phyloP scores from a whole-genome alignment of 2,329 filamentous ascomycete species.

The Esteya vermicola region DNA sequence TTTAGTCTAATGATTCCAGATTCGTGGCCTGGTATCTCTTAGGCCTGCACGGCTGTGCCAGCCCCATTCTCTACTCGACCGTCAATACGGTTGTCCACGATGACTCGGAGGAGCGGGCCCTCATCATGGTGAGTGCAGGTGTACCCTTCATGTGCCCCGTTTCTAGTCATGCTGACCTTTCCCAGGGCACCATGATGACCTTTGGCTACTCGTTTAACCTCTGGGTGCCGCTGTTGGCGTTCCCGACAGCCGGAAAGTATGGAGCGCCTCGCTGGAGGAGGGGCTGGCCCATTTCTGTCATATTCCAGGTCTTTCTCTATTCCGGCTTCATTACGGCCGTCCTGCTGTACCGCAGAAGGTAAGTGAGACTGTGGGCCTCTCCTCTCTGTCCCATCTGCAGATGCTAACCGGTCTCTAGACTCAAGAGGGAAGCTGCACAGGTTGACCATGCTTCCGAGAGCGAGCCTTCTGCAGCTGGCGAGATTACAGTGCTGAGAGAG shows the following conservation, averaged over 20 bases:
- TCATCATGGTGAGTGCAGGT: conserved; percentile 16
- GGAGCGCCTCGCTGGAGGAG: conserved; percentile 31
- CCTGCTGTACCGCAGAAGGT: conserved; percentile 18
- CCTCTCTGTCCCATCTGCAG: too few species aligned
- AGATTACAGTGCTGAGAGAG: too few species aligned
- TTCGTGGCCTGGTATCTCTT: conserved; percentile 28
- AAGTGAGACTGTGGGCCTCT: too few species aligned
- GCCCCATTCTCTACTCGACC: conserved; percentile 27
- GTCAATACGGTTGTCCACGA: conserved; percentile 27
- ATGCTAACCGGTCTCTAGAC: too few species aligned
- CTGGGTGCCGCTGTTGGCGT: conserved; percentile 27
- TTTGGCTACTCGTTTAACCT: conserved; percentile 30
- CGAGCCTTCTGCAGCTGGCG: too few species aligned
- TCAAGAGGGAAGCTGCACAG: too few species aligned
- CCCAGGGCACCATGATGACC: conserved; percentile 30
- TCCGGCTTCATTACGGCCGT: conserved; percentile 22
- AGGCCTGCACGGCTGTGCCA: conserved; percentile 22
- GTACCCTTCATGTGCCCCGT: not conserved
- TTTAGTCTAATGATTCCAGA: conserved; percentile 8
- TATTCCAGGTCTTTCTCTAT: conserved; percentile 30
- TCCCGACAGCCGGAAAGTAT: conserved; percentile 24
- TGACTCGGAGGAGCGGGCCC: conserved; percentile 24
- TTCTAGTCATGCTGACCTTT: not conserved
- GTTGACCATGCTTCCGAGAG: too few species aligned
- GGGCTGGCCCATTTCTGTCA: conserved; percentile 31